Evolutionary conservation across 768 basidiomycete genomes (phyloP).

Genomic region (Calvatia gigantea): DNA sequence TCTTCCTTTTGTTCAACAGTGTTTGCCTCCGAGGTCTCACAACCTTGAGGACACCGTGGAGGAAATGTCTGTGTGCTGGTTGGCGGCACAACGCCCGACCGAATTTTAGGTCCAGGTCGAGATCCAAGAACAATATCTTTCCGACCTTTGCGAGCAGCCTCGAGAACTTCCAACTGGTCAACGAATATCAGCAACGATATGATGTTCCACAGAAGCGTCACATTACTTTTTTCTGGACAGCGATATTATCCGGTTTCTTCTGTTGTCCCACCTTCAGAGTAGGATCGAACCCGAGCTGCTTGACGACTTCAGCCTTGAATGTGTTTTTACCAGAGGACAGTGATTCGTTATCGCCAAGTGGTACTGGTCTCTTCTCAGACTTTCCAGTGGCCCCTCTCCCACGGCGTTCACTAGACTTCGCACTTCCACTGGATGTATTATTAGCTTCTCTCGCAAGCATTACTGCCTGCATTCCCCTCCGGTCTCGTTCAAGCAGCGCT

Average conservation of each 20-base stretch:
- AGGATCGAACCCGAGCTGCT: conserved; percentile 79
- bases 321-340: conserved; percentile 19
- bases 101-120: conserved; percentile 57
- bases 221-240: conserved; percentile 56
- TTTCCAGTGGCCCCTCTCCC: conserved; percentile 11
- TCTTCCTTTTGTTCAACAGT: conserved; percentile 9
- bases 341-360: not conserved
- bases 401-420: conserved; percentile 15
- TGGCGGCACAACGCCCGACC: conserved; percentile 52
- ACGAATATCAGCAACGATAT: not conserved
- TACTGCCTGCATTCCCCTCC: conserved; percentile 64
- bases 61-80: conserved; percentile 13
- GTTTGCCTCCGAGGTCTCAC: conserved; percentile 1
- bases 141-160: conserved; percentile 46
- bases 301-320: conserved; percentile 66
- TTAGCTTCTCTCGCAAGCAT: conserved; percentile 52
- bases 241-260: conserved; percentile 30
- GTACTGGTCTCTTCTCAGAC: too few relatives aligned
- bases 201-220: conserved; percentile 9
- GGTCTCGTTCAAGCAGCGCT: conserved; percentile 58
- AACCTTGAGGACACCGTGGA: not conserved
- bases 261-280: conserved; percentile 49
- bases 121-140: conserved; percentile 58
- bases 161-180: conserved; percentile 52
- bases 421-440: conserved; percentile 17